Evolutionary conservation across 306 rosid species (phyloP), one percentile per base, ranked within the genome.

Genomic region (Castanea sativa): DNA sequence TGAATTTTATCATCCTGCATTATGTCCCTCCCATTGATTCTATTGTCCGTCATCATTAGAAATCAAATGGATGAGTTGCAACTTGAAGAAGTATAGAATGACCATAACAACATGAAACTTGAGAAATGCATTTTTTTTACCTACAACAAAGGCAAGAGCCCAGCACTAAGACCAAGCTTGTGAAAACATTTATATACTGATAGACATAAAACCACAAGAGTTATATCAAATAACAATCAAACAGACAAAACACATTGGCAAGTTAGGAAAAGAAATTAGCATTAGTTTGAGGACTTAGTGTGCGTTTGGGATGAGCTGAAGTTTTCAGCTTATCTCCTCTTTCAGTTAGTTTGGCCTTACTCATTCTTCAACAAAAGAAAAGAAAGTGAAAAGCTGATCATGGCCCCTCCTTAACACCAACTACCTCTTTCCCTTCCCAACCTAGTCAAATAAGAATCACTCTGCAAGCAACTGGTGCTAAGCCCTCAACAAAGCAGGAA

Each of bases 11-110:
- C 93, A 79, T 80, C 83, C 85, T 90, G 89, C 81, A 82, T 83
- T 79, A 91, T 87, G 96, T 94, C 98, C 79, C 78, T 81, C 76
- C 97, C 97, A 7, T 83, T 81, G 95, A 92, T 72, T 87, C 98
- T 90, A 78, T 84, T 85, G 90, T 91, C 89, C 63, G 71, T 78
- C 79, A 92, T 91, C 65, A 85, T 97, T 91, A 97, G 92, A 91
- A 94, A 91, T 86, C 79, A 91, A 89, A 96, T 56, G 79, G 84
- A 88, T 82, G 83, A 90, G 88, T 86, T 77, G 76, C 52, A 55
- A 86, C 79, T 85, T 69, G 77, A 78, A 71, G 75, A 78, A 25
- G 43, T 76, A 83, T 86, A 86, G 76, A 85, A 87, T 58, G 78
- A 78, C 75, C 63, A 86, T 78, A 83, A 76, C 67, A 75, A 58